Conservation (phyloP, 192 early-diverging fungal genomes). For the Chytriomyces sp. region DNA sequence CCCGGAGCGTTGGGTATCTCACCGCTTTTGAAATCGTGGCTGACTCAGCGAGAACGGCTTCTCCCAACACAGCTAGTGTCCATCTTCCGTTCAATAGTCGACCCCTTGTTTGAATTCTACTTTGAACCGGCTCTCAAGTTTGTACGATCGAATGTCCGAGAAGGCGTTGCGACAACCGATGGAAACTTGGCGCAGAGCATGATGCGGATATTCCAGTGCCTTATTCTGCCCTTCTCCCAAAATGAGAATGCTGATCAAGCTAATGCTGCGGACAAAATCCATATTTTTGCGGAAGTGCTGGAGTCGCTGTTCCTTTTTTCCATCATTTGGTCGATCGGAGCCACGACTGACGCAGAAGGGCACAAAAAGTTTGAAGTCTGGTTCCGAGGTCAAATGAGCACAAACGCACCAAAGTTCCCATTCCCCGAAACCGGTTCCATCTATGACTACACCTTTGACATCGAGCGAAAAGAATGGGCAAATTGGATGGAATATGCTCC, state of each 20-base stretch:
- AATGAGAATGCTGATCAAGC: conserved; percentile 22
- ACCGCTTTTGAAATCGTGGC: conserved; percentile 60
- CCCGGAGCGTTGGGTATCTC: conserved; percentile 61
- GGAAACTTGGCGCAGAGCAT: conserved; percentile 59
- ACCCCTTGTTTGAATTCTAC: conserved; percentile 56
- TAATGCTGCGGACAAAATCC: conserved; percentile 33
- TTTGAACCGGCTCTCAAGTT: conserved; percentile 54
- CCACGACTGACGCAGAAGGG: conserved; percentile 58
- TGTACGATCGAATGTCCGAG: conserved; percentile 53
- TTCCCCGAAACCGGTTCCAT: conserved; percentile 55
- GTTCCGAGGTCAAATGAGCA: conserved; percentile 40
- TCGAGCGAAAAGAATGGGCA: conserved; percentile 51
- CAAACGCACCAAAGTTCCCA: conserved; percentile 18
- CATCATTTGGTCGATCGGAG: conserved; percentile 67
- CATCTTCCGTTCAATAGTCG: conserved; percentile 42
- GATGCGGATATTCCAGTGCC: conserved; percentile 57
- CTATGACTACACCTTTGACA: conserved; percentile 60
- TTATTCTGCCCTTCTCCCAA: conserved; percentile 45
- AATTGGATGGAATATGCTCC: conserved; percentile 59
- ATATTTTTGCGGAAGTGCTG: conserved; percentile 48
- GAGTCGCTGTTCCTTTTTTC: conserved; percentile 64
- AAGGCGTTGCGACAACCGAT: conserved; percentile 59
- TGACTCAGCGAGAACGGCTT: conserved; percentile 43
- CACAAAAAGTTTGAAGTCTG: conserved; percentile 63
- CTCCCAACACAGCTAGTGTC: conserved; percentile 37